Percentiles rank a stretch among this genome's conserved stretches.
These are phyloP conservation scores for Rutstroemia sp. DNA, from an alignment of 2,329 filamentous ascomycete genomes.

Conservation along the genomic window DNA sequence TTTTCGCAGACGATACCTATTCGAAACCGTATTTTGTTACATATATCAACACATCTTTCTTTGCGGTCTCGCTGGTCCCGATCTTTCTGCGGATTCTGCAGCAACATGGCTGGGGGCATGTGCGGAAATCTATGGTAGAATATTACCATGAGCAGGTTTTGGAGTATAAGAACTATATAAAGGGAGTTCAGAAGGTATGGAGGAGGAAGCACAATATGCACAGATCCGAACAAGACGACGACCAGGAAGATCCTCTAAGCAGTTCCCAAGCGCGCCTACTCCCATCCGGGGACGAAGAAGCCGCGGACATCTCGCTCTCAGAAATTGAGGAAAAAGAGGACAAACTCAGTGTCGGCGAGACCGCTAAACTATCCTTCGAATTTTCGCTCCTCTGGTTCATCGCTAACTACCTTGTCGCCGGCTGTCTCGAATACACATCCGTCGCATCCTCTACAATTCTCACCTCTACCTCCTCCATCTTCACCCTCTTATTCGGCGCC, in stretches of 20 bases:
- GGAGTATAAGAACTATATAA: conserved; percentile 13
- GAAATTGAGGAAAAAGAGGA: conserved; percentile 5
- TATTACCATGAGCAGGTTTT: conserved; percentile 21
- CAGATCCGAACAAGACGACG: conserved; percentile 13
- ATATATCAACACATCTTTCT: conserved; percentile 85
- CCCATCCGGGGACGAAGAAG: neutral
- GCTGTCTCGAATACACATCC: conserved; percentile 87
- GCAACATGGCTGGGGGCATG: conserved; percentile 29
- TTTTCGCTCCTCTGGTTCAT: conserved; percentile 87
- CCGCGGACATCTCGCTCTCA: neutral
- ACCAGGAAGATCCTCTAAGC: conserved; percentile 14
- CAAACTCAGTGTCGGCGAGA: conserved; percentile 60
- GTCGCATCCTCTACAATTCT: conserved; percentile 89
- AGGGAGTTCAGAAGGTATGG: conserved; percentile 15
- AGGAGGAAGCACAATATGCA: conserved; percentile 15
- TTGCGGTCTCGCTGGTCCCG: conserved; percentile 74
- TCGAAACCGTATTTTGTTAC: conserved; percentile 96
- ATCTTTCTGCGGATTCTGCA: conserved; percentile 44
- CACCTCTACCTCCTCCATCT: conserved; percentile 84
- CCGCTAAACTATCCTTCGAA: conserved; percentile 70
- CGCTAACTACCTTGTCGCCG: conserved; percentile 89
- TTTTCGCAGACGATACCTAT: conserved; percentile 90
- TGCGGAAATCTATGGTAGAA: conserved; percentile 21
- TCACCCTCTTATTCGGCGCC: conserved; percentile 82
- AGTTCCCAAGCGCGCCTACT: conserved; percentile 13